Percentiles rank a stretch among this genome's conserved stretches.
Evolutionary conservation across 1,284 basidiomycete genomes (phyloP).

Genomic region (Cystobasidiaceae sp.): DNA sequence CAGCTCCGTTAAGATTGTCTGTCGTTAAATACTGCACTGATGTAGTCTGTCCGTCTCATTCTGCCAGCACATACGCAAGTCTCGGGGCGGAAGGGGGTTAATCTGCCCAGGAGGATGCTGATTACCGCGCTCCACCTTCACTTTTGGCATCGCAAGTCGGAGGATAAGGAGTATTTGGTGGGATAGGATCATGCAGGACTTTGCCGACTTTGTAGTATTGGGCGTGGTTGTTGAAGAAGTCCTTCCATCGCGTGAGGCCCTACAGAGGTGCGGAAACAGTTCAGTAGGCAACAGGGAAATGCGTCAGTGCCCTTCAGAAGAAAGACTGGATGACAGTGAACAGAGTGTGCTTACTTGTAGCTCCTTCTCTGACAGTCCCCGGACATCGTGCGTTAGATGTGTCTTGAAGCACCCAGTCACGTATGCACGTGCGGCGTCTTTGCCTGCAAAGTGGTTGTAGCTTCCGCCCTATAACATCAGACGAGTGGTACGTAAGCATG

Average conservation of each 20-base stretch:
- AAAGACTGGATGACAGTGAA: too few relatives aligned
- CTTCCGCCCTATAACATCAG: conserved; percentile 63
- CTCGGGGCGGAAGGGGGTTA: too few relatives aligned
- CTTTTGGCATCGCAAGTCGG: conserved; percentile 56
- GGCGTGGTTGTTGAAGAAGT: conserved; percentile 74
- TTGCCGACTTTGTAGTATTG: conserved; percentile 67
- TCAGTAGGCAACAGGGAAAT: too few relatives aligned
- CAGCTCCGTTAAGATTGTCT: too few relatives aligned
- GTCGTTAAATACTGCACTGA: too few relatives aligned
- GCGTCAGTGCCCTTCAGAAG: too few relatives aligned
- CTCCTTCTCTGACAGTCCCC: conserved; percentile 69
- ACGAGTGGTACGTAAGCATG: too few relatives aligned
- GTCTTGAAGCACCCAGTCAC: conserved; percentile 83
- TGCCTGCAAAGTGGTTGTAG: conserved; percentile 77
- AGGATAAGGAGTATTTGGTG: conserved; percentile 70
- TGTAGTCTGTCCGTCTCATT: too few relatives aligned
- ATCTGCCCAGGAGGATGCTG: too few relatives aligned
- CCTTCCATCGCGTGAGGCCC: conserved; percentile 78
- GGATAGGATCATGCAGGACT: conserved; percentile 56
- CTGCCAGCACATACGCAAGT: too few relatives aligned
- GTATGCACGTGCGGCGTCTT: conserved; percentile 81
- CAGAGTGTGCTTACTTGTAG: conserved; percentile 58
- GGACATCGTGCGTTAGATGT: conserved; percentile 82
- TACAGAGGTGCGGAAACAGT: conserved; percentile 48
- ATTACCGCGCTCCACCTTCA: conserved; percentile 20